Conservation (phyloP, 2,329 filamentous ascomycete species). For the Fusarium sororula region DNA sequence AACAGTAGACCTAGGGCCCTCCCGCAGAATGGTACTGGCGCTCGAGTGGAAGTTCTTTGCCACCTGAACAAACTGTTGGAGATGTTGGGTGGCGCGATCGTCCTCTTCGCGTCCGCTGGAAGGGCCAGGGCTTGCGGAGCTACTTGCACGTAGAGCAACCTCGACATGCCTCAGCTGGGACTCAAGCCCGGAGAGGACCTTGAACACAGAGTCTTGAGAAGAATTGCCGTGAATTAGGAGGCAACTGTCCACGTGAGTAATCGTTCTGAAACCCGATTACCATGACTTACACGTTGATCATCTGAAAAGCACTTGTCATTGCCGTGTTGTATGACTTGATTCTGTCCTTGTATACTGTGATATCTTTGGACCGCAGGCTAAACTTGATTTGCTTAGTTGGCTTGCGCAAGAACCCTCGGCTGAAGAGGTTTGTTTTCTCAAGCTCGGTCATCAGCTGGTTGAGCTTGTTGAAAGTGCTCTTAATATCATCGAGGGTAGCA, state of each 20-base stretch:
- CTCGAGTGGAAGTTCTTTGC: not conserved
- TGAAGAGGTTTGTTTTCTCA: not conserved
- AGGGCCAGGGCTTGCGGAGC: not conserved
- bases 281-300: not conserved
- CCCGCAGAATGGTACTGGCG: not conserved
- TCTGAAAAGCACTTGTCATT: not conserved
- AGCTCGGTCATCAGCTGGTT: not conserved
- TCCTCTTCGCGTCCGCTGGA: not conserved
- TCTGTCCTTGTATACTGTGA: not conserved
- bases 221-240: not conserved
- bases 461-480: not conserved
- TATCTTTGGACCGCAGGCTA: not conserved
- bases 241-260: not conserved
- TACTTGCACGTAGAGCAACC: not conserved
- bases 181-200: not conserved
- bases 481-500: not conserved
- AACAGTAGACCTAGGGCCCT: not conserved
- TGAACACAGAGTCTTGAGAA: not conserved
- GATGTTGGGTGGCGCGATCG: not conserved
- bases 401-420: not conserved
- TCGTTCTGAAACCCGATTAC: rapidly evolving
- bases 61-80: not conserved
- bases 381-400: not conserved
- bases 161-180: not conserved
- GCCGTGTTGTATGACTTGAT: not conserved